phyloP scores from a whole-genome alignment of 805 yeast genomes.

The Starmerella roubikii region DNA sequence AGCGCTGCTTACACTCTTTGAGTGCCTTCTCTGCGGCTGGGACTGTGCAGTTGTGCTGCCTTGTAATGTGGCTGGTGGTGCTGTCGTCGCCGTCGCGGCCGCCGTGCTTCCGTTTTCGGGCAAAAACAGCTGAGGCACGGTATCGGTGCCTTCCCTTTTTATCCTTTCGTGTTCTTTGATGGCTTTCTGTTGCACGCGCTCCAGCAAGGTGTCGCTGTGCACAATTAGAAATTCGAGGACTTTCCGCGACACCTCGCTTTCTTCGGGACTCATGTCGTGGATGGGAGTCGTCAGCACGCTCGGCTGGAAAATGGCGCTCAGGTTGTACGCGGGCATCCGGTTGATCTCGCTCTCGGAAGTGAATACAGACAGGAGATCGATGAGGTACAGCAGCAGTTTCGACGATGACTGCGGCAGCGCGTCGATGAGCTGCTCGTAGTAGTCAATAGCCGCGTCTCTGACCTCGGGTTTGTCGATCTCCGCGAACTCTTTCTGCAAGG shows the following conservation, averaged over 20 bases:
- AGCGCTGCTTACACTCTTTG: slow-evolving; percentile 24
- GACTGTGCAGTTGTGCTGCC: no score
- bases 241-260: slow-evolving; percentile 71
- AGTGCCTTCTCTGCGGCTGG: slow-evolving; percentile 17
- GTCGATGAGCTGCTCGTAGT: slow-evolving; percentile 55
- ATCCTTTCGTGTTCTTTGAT: slow-evolving; percentile 21
- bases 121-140: neutral
- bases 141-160: neutral
- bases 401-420: slow-evolving; percentile 62
- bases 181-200: slow-evolving; percentile 30
- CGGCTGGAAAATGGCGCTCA: slow-evolving; percentile 95
- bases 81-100: neutral
- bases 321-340: slow-evolving; percentile 81
- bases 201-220: slow-evolving; percentile 65
- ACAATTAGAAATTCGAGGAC: slow-evolving; percentile 83
- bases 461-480: slow-evolving; percentile 2
- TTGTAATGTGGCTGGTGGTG: no score
- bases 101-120: neutral
- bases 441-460: slow-evolving; percentile 31
- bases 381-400: slow-evolving; percentile 70
- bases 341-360: slow-evolving; percentile 64
- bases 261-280: slow-evolving; percentile 86
- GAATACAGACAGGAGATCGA: slow-evolving; percentile 77
- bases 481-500: slow-evolving; percentile 42
- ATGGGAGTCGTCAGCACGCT: slow-evolving; percentile 84